Evolutionary conservation across 768 basidiomycete species (phyloP), one percentile per base, ranked within the genome.

Genomic region (Mycena latifolia): DNA sequence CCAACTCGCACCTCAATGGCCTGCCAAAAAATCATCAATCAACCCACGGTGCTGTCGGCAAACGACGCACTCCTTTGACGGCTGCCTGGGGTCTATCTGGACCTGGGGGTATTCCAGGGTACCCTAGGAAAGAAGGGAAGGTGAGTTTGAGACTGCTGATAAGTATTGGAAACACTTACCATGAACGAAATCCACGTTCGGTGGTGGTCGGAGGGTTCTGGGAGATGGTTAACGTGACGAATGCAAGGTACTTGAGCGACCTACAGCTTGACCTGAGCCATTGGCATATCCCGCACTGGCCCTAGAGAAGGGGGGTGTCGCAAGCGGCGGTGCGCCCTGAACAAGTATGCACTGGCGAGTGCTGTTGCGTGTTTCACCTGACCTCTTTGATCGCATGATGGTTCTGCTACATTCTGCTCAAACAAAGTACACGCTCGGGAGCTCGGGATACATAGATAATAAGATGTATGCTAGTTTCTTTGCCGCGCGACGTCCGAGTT

Each of bases 151-250:
- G 52, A 25, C 14, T 2, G 22, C 7, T 35, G 31, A 22, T 11
- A 53, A 25, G 22, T 37, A 29, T 29, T 50, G 24, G 52, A 54
- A 35, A 35, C 28, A 76, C 85, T 66, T 70, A 90, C 93, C 93
- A 74, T 92, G 88, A 8, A 95, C 92, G 75, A 93, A 95, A 72
- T 95, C 93, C 75, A 94, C 91, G 80, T 95, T 94, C 46, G 93
- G 93, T 51, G 93, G 94, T 11, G 93, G 92, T 65, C 92, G 91
- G 68, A 95, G 84, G 45, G 89, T 92, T 75, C 93, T 95, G 56
- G 27, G 52, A 35, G 50, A 55, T 17, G 28, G 50, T 71, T 60
- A 52, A 54, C 33, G 51, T 61, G 25, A 55, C 65, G 47, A 53
- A 62, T 47, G 47, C 47, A 43, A 50, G 31, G 46, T 17, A 55